Evolutionary conservation across 2,329 filamentous ascomycete species (phyloP).

Genomic region (Colletotrichum higginsianum): DNA sequence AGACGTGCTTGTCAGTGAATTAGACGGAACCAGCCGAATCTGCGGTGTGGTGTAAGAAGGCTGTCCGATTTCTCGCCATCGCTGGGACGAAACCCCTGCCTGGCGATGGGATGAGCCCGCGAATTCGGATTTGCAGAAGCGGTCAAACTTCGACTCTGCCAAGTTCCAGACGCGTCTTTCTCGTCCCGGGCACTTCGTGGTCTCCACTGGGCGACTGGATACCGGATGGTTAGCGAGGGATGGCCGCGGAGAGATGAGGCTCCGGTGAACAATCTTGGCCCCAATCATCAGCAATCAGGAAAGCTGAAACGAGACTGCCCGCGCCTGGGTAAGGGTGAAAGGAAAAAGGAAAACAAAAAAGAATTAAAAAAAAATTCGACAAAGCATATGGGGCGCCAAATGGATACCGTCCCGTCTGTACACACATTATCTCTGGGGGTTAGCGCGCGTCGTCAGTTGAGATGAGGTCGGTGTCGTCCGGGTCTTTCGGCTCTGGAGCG

Average conservation of each 20-base stretch:
- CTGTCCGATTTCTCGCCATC: background rate
- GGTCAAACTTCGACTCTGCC: background rate
- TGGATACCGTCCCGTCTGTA: background rate
- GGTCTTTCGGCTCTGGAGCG: background rate
- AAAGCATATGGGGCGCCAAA: background rate
- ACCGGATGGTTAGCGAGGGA: background rate
- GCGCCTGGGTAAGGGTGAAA: background rate
- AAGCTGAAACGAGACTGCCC: conserved; percentile 1
- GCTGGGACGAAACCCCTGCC: background rate
- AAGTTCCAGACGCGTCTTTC: conserved; percentile 5
- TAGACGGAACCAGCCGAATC: conserved; percentile 10
- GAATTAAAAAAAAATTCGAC: too few relatives aligned
- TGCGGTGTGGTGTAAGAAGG: conserved; percentile 26
- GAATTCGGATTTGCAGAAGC: background rate
- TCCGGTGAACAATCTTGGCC: background rate
- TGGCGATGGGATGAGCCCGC: background rate
- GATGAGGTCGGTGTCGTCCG: background rate
- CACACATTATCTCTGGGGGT: conserved; percentile 13
- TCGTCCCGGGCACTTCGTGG: background rate
- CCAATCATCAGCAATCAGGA: background rate
- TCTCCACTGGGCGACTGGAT: too few relatives aligned
- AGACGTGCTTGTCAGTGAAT: background rate
- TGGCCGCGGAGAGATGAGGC: conserved; percentile 1
- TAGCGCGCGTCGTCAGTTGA: background rate
- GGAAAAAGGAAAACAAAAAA: background rate